A percentile compares a stretch with the other conserved stretches of the same genome.
Evolutionary conservation across 768 basidiomycete species (phyloP).

Genomic region (Kwoniella dejecticola): DNA sequence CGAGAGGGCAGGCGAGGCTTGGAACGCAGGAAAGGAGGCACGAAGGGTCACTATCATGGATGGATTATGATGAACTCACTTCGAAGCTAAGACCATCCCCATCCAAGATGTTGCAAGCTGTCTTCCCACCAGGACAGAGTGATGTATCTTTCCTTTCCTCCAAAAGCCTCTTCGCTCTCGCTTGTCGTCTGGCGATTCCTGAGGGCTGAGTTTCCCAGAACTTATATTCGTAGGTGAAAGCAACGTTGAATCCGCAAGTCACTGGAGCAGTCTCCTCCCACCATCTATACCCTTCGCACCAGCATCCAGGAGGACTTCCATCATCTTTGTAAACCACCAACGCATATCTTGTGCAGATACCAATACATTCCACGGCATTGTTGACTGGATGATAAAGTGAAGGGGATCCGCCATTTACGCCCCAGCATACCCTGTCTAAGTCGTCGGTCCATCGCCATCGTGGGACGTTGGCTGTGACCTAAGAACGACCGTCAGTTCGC

Average conservation of each 20-base stretch:
- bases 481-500: too few species aligned
- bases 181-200: neutral
- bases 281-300: neutral
- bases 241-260: neutral
- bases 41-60: too few species aligned
- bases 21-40: too few species aligned
- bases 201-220: slow-evolving; percentile 1
- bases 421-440: neutral
- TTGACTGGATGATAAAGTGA: neutral
- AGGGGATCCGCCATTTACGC: neutral
- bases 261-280: neutral
- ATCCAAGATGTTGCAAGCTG: neutral
- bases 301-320: neutral
- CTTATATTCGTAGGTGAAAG: slow-evolving; percentile 1
- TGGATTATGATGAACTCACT: neutral
- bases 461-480: neutral
- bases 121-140: neutral
- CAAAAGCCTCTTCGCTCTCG: neutral
- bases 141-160: neutral
- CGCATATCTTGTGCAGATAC: neutral
- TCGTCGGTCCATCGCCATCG: neutral
- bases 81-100: neutral
- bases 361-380: neutral
- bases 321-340: neutral
- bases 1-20: too few species aligned